phyloP scores from a whole-genome alignment of 106 monocot genomes.

The Allium sativum region DNA sequence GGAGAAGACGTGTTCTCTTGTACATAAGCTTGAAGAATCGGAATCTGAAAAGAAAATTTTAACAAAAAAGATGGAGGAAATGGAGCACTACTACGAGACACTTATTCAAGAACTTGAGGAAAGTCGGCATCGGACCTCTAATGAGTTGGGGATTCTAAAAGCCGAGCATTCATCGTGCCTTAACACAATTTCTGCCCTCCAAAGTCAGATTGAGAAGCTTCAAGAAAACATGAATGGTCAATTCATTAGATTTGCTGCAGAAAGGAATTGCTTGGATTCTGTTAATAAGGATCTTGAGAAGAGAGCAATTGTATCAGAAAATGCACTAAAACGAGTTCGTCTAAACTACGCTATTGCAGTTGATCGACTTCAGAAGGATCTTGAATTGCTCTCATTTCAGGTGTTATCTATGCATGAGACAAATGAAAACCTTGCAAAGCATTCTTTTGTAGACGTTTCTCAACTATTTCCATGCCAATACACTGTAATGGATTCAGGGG shows the following conservation, averaged over 20 bases:
- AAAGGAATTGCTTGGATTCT: constrained; percentile 45
- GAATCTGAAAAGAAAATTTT: constrained; percentile 60
- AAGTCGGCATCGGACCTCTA: constrained; percentile 39
- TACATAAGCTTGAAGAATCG: constrained; percentile 55
- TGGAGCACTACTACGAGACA: constrained; percentile 83
- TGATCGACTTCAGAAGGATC: constrained; percentile 81
- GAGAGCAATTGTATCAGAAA: constrained; percentile 62
- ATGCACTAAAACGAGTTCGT: constrained; percentile 68
- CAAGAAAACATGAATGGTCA: constrained; percentile 66
- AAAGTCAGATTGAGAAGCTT: constrained; percentile 60
- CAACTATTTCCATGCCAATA: constrained; percentile 18
- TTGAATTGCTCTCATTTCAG: constrained; percentile 87
- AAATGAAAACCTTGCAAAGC: constrained; percentile 82
- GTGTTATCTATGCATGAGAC: constrained; percentile 92
- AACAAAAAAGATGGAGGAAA: constrained; percentile 63
- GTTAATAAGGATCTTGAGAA: constrained; percentile 66
- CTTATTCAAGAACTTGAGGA: constrained; percentile 82
- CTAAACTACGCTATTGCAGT: constrained; percentile 67
- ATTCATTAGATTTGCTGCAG: constrained; percentile 47
- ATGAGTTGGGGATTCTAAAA: constrained; percentile 60
- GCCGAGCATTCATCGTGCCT: constrained; percentile 58
- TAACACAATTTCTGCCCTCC: constrained; percentile 65
- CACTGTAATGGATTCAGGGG: constrained; percentile 7
- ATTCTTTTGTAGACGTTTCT: constrained; percentile 53
- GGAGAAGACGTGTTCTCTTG: constrained; percentile 57